Conservation (phyloP, 345 rosid species). For the Nasturtium officinale region DNA sequence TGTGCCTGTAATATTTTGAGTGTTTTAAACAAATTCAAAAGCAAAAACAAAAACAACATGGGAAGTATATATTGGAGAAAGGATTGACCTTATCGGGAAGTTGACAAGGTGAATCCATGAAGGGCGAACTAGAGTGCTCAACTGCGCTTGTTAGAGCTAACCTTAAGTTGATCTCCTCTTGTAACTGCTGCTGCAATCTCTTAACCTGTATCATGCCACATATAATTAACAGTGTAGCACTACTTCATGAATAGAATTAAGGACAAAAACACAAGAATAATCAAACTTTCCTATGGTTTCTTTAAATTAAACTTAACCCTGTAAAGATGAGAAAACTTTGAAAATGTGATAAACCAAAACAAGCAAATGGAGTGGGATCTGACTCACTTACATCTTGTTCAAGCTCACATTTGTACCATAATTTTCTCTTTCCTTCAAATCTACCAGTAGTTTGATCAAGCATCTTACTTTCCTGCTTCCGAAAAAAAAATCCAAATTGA, state of each 20-base stretch:
- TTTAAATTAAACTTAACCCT: background rate
- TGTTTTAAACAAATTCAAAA: background rate
- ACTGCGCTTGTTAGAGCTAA: constrained; percentile 68
- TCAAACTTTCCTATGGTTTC: background rate
- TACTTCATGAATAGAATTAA: background rate
- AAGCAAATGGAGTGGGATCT: constrained; percentile 17
- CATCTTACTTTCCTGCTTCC: constrained; percentile 47
- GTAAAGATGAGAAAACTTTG: background rate
- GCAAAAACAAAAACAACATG: background rate
- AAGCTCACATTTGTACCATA: constrained; percentile 66
- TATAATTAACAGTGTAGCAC: constrained; percentile 1
- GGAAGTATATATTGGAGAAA: constrained; percentile 11
- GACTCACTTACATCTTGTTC: constrained; percentile 79
- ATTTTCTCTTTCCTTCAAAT: constrained; percentile 50
- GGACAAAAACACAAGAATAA: constrained; percentile 10
- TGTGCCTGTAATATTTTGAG: constrained; percentile 54
- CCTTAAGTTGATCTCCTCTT: constrained; percentile 71
- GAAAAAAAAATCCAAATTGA: background rate
- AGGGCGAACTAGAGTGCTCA: constrained; percentile 58
- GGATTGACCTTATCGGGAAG: constrained; percentile 71
- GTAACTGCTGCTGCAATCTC: constrained; percentile 68
- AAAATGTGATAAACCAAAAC: constrained; percentile 1
- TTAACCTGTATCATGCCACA: constrained; percentile 56
- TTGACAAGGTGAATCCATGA: constrained; percentile 55
- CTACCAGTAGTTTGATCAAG: constrained; percentile 45